A percentile compares a stretch with the other conserved stretches of the same genome.
Evolutionary conservation across 2,329 filamentous ascomycete species (phyloP).

Genomic region (Venturiaceae sp.): DNA sequence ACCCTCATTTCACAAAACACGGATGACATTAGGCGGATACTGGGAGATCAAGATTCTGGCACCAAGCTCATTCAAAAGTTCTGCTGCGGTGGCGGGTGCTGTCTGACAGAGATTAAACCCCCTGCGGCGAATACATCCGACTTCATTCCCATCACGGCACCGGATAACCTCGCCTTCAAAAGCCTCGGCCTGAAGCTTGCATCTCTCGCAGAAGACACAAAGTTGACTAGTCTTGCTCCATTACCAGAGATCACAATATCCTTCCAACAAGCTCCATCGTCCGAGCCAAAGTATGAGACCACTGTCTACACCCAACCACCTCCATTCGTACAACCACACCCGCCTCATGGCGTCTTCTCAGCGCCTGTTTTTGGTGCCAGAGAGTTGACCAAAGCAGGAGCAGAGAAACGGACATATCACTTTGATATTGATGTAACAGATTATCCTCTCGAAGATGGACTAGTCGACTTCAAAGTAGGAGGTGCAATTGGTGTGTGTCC

Average conservation of each 20-base stretch:
- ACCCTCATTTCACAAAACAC: conserved; percentile 52
- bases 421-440: conserved; percentile 95
- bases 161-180: conserved; percentile 77
- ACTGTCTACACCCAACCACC: conserved; percentile 59
- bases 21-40: conserved; percentile 47
- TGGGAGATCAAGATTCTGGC: conserved; percentile 44
- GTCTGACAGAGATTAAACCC: conserved; percentile 45
- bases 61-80: conserved; percentile 53
- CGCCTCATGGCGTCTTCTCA: conserved; percentile 83
- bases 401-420: conserved; percentile 94
- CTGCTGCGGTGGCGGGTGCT: conserved; percentile 57
- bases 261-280: conserved; percentile 43
- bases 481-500: conserved; percentile 91
- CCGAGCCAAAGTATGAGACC: conserved; percentile 28
- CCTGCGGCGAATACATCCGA: conserved; percentile 33
- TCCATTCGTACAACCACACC: conserved; percentile 85
- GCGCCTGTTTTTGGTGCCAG: conserved; percentile 79
- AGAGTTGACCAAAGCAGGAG: conserved; percentile 77
- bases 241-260: conserved; percentile 68
- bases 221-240: conserved; percentile 60
- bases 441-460: conserved; percentile 70
- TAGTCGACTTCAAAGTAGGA: conserved; percentile 87
- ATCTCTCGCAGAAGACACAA: conserved; percentile 58
- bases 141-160: conserved; percentile 42
- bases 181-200: conserved; percentile 69